phyloP scores from a whole-genome alignment of 2,329 filamentous ascomycete species.

The Blumeriella jaapii region DNA sequence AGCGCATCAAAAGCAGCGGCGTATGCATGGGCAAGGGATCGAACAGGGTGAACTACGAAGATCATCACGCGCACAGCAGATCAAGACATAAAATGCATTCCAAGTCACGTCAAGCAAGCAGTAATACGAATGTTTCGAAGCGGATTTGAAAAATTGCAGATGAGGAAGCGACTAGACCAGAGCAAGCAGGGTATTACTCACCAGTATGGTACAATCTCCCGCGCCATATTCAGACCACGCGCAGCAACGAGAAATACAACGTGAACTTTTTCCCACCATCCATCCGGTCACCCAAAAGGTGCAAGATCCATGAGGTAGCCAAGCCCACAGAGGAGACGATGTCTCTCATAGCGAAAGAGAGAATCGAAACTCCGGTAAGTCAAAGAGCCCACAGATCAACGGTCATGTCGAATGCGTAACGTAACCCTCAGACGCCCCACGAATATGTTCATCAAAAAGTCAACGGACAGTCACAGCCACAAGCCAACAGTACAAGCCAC shows the following conservation, averaged over 20 bases:
- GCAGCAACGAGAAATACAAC: slow-evolving; percentile 7
- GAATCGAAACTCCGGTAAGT: slow-evolving; percentile 26
- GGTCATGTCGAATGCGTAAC: slow-evolving; percentile 10
- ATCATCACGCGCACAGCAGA: too few species aligned
- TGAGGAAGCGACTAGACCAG: slow-evolving; percentile 6
- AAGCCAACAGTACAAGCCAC: slow-evolving; percentile 22
- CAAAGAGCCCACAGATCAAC: slow-evolving; percentile 25
- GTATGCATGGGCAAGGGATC: too few species aligned
- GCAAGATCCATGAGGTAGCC: slow-evolving; percentile 6
- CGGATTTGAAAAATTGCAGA: too few species aligned
- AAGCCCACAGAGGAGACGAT: slow-evolving; percentile 27
- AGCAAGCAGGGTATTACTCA: slow-evolving; percentile 18
- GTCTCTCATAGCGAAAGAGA: slow-evolving; percentile 25
- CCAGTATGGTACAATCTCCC: slow-evolving; percentile 18
- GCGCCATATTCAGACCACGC: slow-evolving; percentile 4
- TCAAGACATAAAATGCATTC: too few species aligned
- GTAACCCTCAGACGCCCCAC: slow-evolving; percentile 21
- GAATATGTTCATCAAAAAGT: slow-evolving; percentile 22
- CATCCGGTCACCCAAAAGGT: too few species aligned
- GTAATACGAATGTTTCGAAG: too few species aligned
- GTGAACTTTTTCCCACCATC: slow-evolving; percentile 13
- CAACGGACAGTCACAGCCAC: slow-evolving; percentile 21
- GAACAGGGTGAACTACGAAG: too few species aligned
- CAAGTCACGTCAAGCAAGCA: too few species aligned
- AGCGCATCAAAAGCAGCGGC: too few species aligned